A percentile compares a stretch with the other conserved stretches of the same genome.
Conservation (phyloP, 805 yeast species). For the Kazachstania taianensis region DNA sequence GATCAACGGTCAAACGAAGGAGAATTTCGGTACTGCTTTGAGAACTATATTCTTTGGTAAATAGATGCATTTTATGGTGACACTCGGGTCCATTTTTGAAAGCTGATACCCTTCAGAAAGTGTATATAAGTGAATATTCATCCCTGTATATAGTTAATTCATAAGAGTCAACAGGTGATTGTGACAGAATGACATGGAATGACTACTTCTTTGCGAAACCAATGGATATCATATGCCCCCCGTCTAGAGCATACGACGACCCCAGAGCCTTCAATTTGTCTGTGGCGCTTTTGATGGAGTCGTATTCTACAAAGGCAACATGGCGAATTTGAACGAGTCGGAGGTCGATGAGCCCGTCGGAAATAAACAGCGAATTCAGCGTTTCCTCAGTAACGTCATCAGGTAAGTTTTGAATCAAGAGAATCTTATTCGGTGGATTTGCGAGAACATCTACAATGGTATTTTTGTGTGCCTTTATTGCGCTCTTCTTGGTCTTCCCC, state of each 20-base stretch:
- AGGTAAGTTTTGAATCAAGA: constrained; percentile 61
- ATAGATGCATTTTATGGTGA: constrained; percentile 16
- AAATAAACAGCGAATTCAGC: constrained; percentile 38
- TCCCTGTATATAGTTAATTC: background rate
- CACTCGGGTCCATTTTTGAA: background rate
- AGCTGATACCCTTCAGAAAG: too few relatives aligned
- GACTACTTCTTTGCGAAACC: constrained; percentile 24
- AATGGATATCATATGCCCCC: constrained; percentile 13
- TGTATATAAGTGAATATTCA: constrained; percentile 42
- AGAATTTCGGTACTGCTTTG: constrained; percentile 52
- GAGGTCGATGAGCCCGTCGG: constrained; percentile 53
- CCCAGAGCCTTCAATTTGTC: constrained; percentile 12
- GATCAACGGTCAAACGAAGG: constrained; percentile 61
- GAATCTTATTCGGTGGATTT: constrained; percentile 57
- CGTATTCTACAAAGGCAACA: constrained; percentile 77
- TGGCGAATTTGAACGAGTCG: constrained; percentile 57
- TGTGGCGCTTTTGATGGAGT: constrained; percentile 41
- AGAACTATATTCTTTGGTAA: constrained; percentile 71
- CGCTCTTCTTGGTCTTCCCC: too few relatives aligned
- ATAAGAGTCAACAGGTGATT: too few relatives aligned
- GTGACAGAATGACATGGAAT: background rate
- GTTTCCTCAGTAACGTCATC: constrained; percentile 31
- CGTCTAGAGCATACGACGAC: constrained; percentile 6
- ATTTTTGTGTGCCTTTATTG: too few relatives aligned
- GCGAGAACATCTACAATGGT: constrained; percentile 10